phyloP scores from a whole-genome alignment of 225 moss, liverwort and hornwort genomes.

The Marchantia polymorpha region DNA sequence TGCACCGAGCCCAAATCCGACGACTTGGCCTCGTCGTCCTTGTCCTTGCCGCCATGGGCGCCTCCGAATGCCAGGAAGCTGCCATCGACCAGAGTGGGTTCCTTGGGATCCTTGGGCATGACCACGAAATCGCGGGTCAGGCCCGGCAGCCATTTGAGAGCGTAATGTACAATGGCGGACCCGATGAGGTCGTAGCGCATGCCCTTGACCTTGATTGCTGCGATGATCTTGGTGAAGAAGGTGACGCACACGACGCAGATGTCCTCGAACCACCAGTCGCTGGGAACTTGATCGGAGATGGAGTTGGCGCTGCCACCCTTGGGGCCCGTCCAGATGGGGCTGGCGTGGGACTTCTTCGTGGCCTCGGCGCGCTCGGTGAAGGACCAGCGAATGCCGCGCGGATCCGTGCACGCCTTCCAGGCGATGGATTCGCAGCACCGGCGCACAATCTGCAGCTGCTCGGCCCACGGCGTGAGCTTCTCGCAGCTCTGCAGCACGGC shows the following conservation, averaged over 20 bases:
- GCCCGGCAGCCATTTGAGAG: constrained; percentile 66
- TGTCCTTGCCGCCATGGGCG: constrained; percentile 1
- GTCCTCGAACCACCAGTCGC: constrained; percentile 86
- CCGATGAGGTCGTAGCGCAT: constrained; percentile 58
- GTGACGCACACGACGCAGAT: constrained; percentile 58
- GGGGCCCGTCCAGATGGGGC: constrained; percentile 39
- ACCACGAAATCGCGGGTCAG: constrained; percentile 30
- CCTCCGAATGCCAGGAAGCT: constrained; percentile 22
- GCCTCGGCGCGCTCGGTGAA: constrained; percentile 54
- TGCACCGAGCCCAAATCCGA: constrained; percentile 42
- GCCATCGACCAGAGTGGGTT: constrained; percentile 15
- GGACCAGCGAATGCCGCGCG: constrained; percentile 64
- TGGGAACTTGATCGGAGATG: constrained; percentile 44
- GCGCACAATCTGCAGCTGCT: constrained; percentile 62
- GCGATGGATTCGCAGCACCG: constrained; percentile 70
- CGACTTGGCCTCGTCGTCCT: constrained; percentile 21
- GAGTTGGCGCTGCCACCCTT: constrained; percentile 19
- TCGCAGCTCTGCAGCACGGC: constrained; percentile 58
- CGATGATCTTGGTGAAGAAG: constrained; percentile 63
- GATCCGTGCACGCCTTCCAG: constrained; percentile 59
- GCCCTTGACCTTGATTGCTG: constrained; percentile 58
- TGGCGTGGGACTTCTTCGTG: constrained; percentile 44
- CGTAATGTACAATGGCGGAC: constrained; percentile 70
- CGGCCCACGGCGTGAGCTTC: constrained; percentile 59
- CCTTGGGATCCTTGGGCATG: constrained; percentile 17